Evolutionary conservation across 2,329 filamentous ascomycete genomes (phyloP), one percentile per base, ranked within the genome.

Genomic region (Didymella pinodella): DNA sequence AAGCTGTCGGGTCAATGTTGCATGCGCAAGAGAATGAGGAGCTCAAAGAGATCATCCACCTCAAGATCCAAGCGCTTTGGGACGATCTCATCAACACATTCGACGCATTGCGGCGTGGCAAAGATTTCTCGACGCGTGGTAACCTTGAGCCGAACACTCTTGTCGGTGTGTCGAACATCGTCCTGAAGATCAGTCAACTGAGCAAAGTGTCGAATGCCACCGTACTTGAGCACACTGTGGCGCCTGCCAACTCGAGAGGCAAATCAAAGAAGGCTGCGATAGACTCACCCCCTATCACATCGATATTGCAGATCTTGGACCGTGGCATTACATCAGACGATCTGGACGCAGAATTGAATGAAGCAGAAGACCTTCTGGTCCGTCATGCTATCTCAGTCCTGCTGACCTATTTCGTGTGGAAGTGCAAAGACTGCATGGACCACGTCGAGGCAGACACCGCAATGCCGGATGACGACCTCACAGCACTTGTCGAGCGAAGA

Each of bases 361-460:
- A 88, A 43, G 81, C 91, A 12, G 94, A 98, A 75, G 91, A 95
- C 65, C 88, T 91, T 64, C 82, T 95, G 43, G 88, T 92, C 7
- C 83, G 86, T 2, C 90, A 89, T 67, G 89, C 92, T 29, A 90
- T 96, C 69, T 90, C 90, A 65, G 84, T 88, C 2, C 84, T 90
- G 49, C 84, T 93, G 46, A 92, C 96, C 78, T 98, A 97, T 79
- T 96, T 97, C 74, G 92, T 96, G 87, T 99, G 95, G 95, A 94
- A 95, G 73, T 85, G 90, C 22, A 85, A 87, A 52, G 81, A 83
- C 40, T 72, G 79, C 47, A 70, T 73, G n/a, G 64, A 65, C 4
- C 64, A 72, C 16, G 68, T 81, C 44, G 82, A 71, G 48, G 61
- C 69, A 14, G 70, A 67, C 11, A 74, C 70, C 7, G 60, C 81